Percentiles rank a stretch among this genome's conserved stretches.
These are phyloP conservation scores for Leishmania tropica DNA, from an alignment of 208 protist genomes.

Conservation along the genomic window DNA sequence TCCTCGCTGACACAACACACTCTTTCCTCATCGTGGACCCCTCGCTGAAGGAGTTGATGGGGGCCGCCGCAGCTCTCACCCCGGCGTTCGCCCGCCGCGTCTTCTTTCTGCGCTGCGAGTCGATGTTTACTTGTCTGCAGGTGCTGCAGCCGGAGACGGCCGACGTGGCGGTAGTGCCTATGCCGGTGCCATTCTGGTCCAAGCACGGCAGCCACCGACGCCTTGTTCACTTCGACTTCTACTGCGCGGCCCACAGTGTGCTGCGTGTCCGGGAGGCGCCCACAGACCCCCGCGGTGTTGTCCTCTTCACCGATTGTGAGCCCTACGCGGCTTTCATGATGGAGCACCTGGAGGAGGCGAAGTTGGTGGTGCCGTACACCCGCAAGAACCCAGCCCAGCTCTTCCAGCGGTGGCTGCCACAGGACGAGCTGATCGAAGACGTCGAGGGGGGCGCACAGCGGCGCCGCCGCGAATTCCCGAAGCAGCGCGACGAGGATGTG, in stretches of 20 bases:
- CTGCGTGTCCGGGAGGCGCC: constrained; percentile 33
- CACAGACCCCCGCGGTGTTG: constrained; percentile 67
- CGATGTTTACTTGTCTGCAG: constrained; percentile 65
- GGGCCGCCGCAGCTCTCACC: constrained; percentile 31
- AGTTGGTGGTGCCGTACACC: constrained; percentile 78
- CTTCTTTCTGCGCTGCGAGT: constrained; percentile 74
- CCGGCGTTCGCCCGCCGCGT: constrained; percentile 32
- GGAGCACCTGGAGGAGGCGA: constrained; percentile 82
- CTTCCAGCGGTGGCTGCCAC: constrained; percentile 50
- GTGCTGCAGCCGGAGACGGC: constrained; percentile 43
- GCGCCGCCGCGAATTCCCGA: constrained; percentile 21
- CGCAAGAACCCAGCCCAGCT: constrained; percentile 63
- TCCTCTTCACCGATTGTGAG: constrained; percentile 77
- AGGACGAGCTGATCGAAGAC: neutral
- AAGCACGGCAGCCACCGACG: constrained; percentile 66
- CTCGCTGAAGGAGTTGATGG: constrained; percentile 52
- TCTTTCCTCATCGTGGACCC: constrained; percentile 66
- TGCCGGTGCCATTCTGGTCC: constrained; percentile 78
- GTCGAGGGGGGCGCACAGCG: neutral
- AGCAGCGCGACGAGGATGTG: constrained; percentile 22
- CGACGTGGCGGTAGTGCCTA: constrained; percentile 72
- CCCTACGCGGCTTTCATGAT: constrained; percentile 83
- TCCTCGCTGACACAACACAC: constrained; percentile 35
- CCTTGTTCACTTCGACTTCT: constrained; percentile 70
- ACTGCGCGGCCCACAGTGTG: constrained; percentile 56